Evolutionary conservation across 2,329 filamentous ascomycete species (phyloP).

Genomic region (Ophiostoma quercus): DNA sequence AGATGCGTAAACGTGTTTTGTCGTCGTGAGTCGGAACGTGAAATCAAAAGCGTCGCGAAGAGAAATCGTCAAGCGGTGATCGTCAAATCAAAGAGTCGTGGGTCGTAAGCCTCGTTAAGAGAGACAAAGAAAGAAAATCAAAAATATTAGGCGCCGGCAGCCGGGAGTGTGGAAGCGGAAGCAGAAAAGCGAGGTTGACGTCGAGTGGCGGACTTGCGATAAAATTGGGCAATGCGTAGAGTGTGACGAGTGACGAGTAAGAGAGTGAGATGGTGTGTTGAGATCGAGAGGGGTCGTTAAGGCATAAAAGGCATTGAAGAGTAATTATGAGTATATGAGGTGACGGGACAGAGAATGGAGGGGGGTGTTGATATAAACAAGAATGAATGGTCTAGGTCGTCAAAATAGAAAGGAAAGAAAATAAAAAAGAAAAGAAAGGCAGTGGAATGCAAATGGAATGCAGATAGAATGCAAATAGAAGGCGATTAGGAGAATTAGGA

Average conservation of each 20-base stretch:
- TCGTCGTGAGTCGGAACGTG: constrained; percentile 15
- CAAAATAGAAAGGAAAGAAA: neutral
- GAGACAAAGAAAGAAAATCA: neutral
- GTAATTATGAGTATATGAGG: constrained; percentile 19
- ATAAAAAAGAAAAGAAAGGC: neutral
- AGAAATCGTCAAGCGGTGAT: constrained; percentile 6
- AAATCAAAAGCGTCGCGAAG: constrained; percentile 9
- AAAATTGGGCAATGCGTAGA: neutral
- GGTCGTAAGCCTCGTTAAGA: constrained; percentile 16
- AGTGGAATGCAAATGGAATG: constrained; percentile 5
- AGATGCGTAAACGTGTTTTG: constrained; percentile 14
- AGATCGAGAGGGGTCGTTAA: constrained; percentile 14
- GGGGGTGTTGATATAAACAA: constrained; percentile 19
- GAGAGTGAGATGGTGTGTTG: neutral
- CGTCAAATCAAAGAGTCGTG: constrained; percentile 7
- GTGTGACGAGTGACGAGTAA: neutral
- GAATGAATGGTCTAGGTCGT: neutral
- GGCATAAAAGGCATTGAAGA: constrained; percentile 26
- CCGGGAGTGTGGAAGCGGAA: constrained; percentile 18
- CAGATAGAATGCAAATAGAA: constrained; percentile 3
- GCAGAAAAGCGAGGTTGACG: constrained; percentile 15
- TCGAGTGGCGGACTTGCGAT: neutral
- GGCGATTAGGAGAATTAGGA: constrained; percentile 2
- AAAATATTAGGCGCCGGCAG: constrained; percentile 16
- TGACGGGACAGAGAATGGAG: constrained; percentile 14